Base-by-base conservation (phyloP, 2,329 filamentous ascomycete species). In the Fusarium falciforme region DNA sequence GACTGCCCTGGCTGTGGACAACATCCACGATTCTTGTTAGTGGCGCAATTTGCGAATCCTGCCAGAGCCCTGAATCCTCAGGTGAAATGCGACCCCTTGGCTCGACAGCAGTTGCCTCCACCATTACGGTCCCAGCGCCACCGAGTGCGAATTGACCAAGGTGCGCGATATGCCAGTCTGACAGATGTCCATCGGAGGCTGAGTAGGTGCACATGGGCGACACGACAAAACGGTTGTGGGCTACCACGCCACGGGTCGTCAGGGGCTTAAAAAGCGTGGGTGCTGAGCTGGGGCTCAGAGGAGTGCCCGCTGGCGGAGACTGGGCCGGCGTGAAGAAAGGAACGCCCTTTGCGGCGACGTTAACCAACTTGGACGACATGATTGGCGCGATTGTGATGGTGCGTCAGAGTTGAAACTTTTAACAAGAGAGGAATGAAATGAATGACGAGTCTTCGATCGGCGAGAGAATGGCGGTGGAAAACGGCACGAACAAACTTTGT, bases 31-130 rank as follows among this genome's bases (percentile, higher is more conserved):
- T 88, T 67, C 89, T 88, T 79, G 87, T 89, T 66, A 97, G 83
- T 0, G 91, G 91, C 72, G 89, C 92, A 69, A 95, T 92, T 80
- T 98, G 95, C 29, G 88, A 90, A 81, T 98, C 95, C 73, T 93
- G 87, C 95, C 95, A 98, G 6, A 98, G 84, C 0, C 95, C 94
- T 16, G 85, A 83, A 80, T 95, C 93, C 80, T 95, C 87, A 1
- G 94, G 94, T 0, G 93, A 93, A 85, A 97, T 97, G 64, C 95
- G 90, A 33, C 95, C 95, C 75, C 95, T 91, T 4, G 93, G 84
- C 7, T 89, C 86, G 0, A 97, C 93, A 42, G 91, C 86, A 1
- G 93, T 95, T 31, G 94, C 94, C 84, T 98, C 95, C 66, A 95
- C 86, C 68, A 94, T 89, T 54, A 92, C 85, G 16, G 97, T 84